Conservation (phyloP, 106 monocot genomes). For the Chionographis japonica region DNA sequence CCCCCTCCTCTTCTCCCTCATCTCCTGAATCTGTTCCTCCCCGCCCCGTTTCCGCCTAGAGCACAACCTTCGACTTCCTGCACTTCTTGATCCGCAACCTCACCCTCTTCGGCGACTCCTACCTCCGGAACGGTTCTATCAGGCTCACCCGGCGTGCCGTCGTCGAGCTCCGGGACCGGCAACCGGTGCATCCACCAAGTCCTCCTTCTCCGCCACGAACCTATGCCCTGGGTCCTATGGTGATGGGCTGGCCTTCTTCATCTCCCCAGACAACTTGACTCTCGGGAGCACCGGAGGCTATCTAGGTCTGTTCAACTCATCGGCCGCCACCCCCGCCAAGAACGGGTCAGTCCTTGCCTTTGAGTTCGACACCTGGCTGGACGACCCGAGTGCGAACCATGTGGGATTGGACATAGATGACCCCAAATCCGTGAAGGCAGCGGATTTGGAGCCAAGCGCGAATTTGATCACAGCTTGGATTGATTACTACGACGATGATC, state of each 20-base stretch:
- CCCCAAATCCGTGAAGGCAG: conserved; percentile 20
- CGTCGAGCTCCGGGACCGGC: conserved; percentile 43
- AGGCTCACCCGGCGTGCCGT: conserved; percentile 59
- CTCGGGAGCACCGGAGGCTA: conserved; percentile 42
- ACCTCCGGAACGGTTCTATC: conserved; percentile 45
- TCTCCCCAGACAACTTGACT: conserved; percentile 37
- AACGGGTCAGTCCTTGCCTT: conserved; percentile 28
- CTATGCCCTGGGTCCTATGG: conserved; percentile 28
- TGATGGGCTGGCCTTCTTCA: conserved; percentile 65
- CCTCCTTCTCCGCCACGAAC: conserved; percentile 61
- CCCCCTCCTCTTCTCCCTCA: conserved; percentile 1
- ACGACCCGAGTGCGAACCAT: conserved; percentile 48
- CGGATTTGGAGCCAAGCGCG: conserved; percentile 37
- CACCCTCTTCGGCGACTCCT: conserved; percentile 74
- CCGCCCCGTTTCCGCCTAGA: not conserved
- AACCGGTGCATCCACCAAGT: conserved; percentile 54
- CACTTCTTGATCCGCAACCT: conserved; percentile 56
- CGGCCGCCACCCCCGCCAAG: not conserved
- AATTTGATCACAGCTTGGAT: conserved; percentile 55
- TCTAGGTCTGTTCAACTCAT: conserved; percentile 48
- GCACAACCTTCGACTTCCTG: conserved; percentile 28
- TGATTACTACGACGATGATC: conserved; percentile 34
- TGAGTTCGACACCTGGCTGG: conserved; percentile 55
- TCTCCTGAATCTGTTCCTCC: not conserved
- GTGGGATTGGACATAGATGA: conserved; percentile 49